Evolutionary conservation across 2,329 filamentous ascomycete species (phyloP), one percentile per base, ranked within the genome.

Genomic region (Grosmannia clavigera): DNA sequence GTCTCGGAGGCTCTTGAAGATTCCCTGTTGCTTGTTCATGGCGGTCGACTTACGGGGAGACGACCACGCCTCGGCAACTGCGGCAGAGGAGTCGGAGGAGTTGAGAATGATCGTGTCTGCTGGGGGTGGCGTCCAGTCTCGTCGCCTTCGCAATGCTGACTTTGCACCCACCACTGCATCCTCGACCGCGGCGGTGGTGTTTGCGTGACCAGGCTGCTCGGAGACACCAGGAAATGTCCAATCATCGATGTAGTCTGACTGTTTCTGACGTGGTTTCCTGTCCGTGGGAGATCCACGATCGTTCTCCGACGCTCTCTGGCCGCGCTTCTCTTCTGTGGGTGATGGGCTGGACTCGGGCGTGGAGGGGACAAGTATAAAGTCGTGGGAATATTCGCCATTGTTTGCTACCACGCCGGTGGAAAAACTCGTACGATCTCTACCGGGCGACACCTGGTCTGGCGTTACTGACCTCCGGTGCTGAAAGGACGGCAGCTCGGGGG

Each of bases 111-210:
- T 53, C 3, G 61, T 63, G 22, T 63, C 65, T n/a, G 64, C 48
- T 63, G 66, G 60, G 4, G 83, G 79, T 2, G 86, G 87, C 1
- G 88, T 91, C 88, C 87, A 91, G 61, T 85, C 78, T 16, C 73
- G 67, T 62, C 83, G 78, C 61, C 87, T 76, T 54, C 73, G 74
- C 31, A 80, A 69, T 9, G 86, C 87, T 54, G 69, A 70, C 58
- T 80, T 77, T 10, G 78, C 33, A 51, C 10, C 25, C 3, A 16
- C 51, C 27, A 7, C 14, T 16, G 25, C 29, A n/a, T 33, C 14
- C 51, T 54, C 27, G 14, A 16, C 16, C 12, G 5, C 29, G 29
- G 12, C 19, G 51, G 51, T 16, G 27, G 14, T 16, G 25, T 29
- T 11, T 16, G 10, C 25, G 14, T 16, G 27, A 2, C n/a, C 10